phyloP scores from a whole-genome alignment of 805 yeast genomes.

The Nakazawaea anatomiae region DNA sequence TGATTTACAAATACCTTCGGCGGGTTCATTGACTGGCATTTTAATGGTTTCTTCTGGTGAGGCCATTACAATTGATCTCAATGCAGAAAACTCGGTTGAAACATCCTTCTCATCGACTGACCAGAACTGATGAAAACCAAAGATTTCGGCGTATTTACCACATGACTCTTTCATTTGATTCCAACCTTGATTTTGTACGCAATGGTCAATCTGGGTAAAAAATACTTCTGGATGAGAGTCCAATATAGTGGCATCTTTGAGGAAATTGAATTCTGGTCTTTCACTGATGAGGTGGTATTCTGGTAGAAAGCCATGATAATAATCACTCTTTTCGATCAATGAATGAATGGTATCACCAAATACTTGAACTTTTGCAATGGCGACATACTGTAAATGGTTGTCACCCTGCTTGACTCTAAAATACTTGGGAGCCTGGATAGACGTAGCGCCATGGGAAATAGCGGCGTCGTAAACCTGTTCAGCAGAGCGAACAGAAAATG shows the following conservation, averaged over 20 bases:
- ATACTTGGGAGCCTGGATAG: constrained; percentile 19
- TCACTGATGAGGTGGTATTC: constrained; percentile 24
- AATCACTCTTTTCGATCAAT: constrained; percentile 39
- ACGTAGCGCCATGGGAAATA: constrained; percentile 43
- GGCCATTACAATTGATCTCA: constrained; percentile 74
- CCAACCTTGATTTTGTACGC: constrained; percentile 78
- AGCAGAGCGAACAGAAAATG: constrained; percentile 55
- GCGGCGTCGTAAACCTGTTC: constrained; percentile 41
- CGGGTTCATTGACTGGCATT: constrained; percentile 87
- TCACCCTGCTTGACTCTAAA: constrained; percentile 16
- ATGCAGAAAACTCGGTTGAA: constrained; percentile 63
- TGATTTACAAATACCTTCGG: constrained; percentile 54
- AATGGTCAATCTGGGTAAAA: constrained; percentile 58
- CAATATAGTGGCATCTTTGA: constrained; percentile 4
- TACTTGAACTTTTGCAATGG: constrained; percentile 44
- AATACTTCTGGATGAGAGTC: constrained; percentile 28
- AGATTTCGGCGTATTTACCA: constrained; percentile 49
- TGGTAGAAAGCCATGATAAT: constrained; percentile 47
- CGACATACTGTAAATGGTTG: constrained; percentile 20
- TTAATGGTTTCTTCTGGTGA: constrained; percentile 57
- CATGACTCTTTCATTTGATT: constrained; percentile 55
- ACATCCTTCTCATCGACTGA: constrained; percentile 77
- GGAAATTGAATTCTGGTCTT: constrained; percentile 5
- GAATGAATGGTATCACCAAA: constrained; percentile 70
- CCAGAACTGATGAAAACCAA: constrained; percentile 79